phyloP scores from a whole-genome alignment of 2,329 filamentous ascomycete species.

The Sporothrix dimorphospora region DNA sequence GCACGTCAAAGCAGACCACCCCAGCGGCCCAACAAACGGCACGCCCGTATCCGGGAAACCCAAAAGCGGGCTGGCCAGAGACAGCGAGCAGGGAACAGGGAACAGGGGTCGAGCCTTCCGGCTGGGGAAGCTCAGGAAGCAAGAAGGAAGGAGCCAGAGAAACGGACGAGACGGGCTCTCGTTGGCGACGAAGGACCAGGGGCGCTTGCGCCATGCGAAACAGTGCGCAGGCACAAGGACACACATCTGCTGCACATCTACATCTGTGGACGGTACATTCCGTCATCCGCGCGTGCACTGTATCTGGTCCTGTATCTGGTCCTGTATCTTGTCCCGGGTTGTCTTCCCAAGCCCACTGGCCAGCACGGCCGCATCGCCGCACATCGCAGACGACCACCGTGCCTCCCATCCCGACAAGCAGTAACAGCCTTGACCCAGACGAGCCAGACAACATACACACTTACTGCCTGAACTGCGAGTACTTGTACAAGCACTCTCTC shows the following conservation, averaged over 20 bases:
- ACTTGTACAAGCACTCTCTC: neutral
- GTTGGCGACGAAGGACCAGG: constrained; percentile 4
- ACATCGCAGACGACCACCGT: neutral
- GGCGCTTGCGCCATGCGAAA: constrained; percentile 18
- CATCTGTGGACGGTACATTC: constrained; percentile 11
- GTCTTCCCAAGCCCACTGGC: neutral
- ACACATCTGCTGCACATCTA: neutral
- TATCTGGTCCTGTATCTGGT: neutral
- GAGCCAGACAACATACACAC: neutral
- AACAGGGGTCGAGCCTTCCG: neutral
- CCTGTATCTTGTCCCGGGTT: neutral
- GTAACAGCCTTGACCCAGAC: neutral
- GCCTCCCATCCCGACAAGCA: neutral
- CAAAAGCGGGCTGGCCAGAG: constrained; percentile 6
- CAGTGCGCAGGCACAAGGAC: neutral
- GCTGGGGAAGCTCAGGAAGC: neutral
- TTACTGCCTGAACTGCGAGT: neutral
- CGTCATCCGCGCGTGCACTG: neutral
- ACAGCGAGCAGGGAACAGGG: constrained; percentile 6
- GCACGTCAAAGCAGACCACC: neutral
- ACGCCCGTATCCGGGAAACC: neutral
- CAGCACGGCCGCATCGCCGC: neutral
- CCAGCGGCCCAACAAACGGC: neutral
- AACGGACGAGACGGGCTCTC: neutral
- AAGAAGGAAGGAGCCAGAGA: neutral